Evolutionary conservation across 306 rosid species (phyloP).

Genomic region (Quillaja saponaria): DNA sequence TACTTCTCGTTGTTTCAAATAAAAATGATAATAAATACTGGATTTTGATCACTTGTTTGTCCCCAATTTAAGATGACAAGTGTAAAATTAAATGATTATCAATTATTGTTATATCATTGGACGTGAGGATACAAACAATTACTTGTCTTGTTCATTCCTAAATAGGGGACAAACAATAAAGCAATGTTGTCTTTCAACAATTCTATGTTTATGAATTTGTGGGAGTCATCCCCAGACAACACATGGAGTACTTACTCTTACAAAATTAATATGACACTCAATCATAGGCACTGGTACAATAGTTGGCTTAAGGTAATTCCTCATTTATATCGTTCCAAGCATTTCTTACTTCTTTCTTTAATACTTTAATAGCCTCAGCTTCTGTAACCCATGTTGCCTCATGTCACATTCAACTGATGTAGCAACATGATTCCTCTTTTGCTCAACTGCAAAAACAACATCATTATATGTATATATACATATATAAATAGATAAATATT

Average conservation of each 20-base stretch:
- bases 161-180: slow-evolving; percentile 1
- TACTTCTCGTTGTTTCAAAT: too few relatives aligned
- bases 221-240: slow-evolving; percentile 28
- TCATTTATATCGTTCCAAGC: slow-evolving; percentile 51
- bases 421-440: slow-evolving; percentile 42
- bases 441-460: too few relatives aligned
- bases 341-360: slow-evolving; percentile 19
- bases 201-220: slow-evolving; percentile 35
- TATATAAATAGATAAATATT: too few relatives aligned
- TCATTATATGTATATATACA: too few relatives aligned
- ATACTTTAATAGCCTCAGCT: slow-evolving; percentile 5
- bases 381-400: slow-evolving; percentile 24
- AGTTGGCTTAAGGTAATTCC: slow-evolving; percentile 27
- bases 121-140: too few relatives aligned
- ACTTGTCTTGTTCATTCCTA: too few relatives aligned
- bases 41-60: too few relatives aligned
- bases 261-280: slow-evolving; percentile 34
- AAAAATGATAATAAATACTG: too few relatives aligned
- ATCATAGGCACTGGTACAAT: slow-evolving; percentile 35
- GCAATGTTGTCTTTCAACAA: slow-evolving; percentile 24
- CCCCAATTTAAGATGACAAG: too few relatives aligned
- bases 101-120: too few relatives aligned
- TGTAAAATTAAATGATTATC: too few relatives aligned
- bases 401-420: slow-evolving; percentile 47
- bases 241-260: slow-evolving; percentile 35